These are phyloP conservation scores for Barnettozyma populi DNA, from an alignment of 805 yeast species.

Conservation along the genomic window DNA sequence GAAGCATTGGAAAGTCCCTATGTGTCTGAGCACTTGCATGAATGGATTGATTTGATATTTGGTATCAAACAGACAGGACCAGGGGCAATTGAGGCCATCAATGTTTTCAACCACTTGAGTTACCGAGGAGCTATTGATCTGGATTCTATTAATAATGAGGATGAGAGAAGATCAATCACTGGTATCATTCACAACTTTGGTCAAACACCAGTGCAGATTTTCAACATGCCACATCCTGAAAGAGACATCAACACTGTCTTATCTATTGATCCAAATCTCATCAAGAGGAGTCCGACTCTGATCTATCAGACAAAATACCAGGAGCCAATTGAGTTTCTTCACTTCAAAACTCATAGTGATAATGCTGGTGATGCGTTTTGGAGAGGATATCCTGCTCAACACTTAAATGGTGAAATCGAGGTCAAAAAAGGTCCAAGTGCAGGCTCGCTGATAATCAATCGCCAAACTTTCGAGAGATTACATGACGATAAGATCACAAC, in stretches of 20 bases:
- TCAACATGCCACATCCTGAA: slow-evolving; percentile 59
- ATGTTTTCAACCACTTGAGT: slow-evolving; percentile 80
- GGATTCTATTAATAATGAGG: slow-evolving; percentile 66
- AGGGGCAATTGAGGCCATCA: slow-evolving; percentile 58
- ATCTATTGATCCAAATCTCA: slow-evolving; percentile 27
- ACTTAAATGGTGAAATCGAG: slow-evolving; percentile 24
- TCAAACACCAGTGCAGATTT: slow-evolving; percentile 77
- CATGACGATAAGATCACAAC: slow-evolving; percentile 29
- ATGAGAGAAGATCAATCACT: slow-evolving; percentile 69
- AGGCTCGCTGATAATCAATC: slow-evolving; percentile 22
- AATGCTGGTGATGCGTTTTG: slow-evolving; percentile 34
- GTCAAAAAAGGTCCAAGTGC: slow-evolving; percentile 18
- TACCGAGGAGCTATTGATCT: slow-evolving; percentile 80
- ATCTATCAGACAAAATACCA: slow-evolving; percentile 39
- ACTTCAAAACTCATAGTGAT: slow-evolving; percentile 35
- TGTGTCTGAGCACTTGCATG: slow-evolving; percentile 68
- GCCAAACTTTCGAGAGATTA: slow-evolving; percentile 25
- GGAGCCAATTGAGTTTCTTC: slow-evolving; percentile 39
- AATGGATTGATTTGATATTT: slow-evolving; percentile 83
- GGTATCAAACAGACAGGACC: slow-evolving; percentile 76
- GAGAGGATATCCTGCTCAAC: slow-evolving; percentile 42
- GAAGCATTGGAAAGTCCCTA: slow-evolving; percentile 81
- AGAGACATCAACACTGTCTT: slow-evolving; percentile 37
- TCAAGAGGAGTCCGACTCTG: slow-evolving; percentile 32
- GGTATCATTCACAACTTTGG: slow-evolving; percentile 91